Evolutionary conservation across 2,329 filamentous ascomycete species (phyloP), one percentile per base, ranked within the genome.

Genomic region (Trichoderma koningiopsis): DNA sequence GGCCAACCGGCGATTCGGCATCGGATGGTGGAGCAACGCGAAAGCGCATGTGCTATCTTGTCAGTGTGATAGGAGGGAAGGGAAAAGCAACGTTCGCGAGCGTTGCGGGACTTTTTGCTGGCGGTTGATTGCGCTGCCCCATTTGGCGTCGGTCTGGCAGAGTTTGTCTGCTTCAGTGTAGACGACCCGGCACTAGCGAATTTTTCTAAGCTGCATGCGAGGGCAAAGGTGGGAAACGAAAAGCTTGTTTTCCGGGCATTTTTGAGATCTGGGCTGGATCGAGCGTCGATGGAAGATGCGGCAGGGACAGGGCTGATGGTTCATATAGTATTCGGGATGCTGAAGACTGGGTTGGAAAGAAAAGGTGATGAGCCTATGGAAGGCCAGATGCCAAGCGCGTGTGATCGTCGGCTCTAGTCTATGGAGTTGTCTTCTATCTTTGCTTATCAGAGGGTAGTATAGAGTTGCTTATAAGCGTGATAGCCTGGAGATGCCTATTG

Each of bases 1-100:
- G n/a, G 33, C 33, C 55, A 37, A 29, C 57, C 71, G 70, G 72
- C 62, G 68, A 72, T 64, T 72, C 68, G 72, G 71, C 71, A 71
- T 60, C 69, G 27, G 40, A n/a, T 11, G 3, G 55, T 71, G 43
- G 27, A 52, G 47, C 37, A 13, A 14, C 11, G 5, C 53, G 3
- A 22, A 29, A 24, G 49, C 66, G 70, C 68, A 71, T 70, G 70
- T 67, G 60, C 27, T 33, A 65, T 62, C 68, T 67, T 59, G 56
- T 55, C 31, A 24, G 22, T 31, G n/a, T 63, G 67, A 63, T 63
- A 70, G 68, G 62, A 71, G 37, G 62, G 53, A 16, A 16, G 22
- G 33, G n/a, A 2, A n/a, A 29, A 29, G 58, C 40, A 52, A 27
- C 40, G 16, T 62, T 52, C 19, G 52, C 59, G 19, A 40, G 31